Evolutionary conservation across 768 basidiomycete species (phyloP), one percentile per base, ranked within the genome.

Genomic region (Rhodotorula graminis): DNA sequence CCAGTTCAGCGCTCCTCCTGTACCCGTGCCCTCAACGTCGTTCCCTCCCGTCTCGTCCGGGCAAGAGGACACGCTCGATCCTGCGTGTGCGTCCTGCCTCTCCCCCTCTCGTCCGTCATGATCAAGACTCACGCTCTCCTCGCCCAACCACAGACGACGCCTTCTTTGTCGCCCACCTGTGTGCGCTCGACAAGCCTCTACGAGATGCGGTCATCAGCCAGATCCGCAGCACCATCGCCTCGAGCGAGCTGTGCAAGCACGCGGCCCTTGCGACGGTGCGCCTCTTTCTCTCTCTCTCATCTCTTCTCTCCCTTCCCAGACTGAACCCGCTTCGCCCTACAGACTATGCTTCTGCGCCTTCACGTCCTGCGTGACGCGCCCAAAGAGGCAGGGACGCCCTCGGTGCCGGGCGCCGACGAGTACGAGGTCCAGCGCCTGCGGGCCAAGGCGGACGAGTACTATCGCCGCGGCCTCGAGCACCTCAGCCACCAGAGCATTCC

Each of bases 181-280:
- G 65, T 10, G 64, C 65, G 4, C 27, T 74, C 16, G 62, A 62
- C 14, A 56, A 65, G 42, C 73, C 73, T 0, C 66, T 70, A 1
- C 56, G 65, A 9, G 66, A 74, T 37, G 47, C 70, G 9, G 59
- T 70, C 27, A 29, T 56, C 12, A 40, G 57, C 37, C 58, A 50
- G 1, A 55, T 67, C 37, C 47, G 59, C 25, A 40, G 59, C 16
- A 53, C 61, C 47, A 66, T 69, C n/a, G 40, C 58, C 8, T 70
- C 73, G n/a, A 47, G 46, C n/a, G 65, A 70, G 53, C 52, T 70
- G 21, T 44, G 50, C 8, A 25, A 62, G 1, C 58, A 67, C n/a
- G 73, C 73, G 0, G 50, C 29, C 5, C 70, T 70, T 50, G 73
- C 73, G 0, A 67, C 70, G 65, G 69, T 70, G 31, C 62, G 70